phyloP scores from a whole-genome alignment of 228 moss, liverwort and hornwort genomes.

The Sphagnum fallax region DNA sequence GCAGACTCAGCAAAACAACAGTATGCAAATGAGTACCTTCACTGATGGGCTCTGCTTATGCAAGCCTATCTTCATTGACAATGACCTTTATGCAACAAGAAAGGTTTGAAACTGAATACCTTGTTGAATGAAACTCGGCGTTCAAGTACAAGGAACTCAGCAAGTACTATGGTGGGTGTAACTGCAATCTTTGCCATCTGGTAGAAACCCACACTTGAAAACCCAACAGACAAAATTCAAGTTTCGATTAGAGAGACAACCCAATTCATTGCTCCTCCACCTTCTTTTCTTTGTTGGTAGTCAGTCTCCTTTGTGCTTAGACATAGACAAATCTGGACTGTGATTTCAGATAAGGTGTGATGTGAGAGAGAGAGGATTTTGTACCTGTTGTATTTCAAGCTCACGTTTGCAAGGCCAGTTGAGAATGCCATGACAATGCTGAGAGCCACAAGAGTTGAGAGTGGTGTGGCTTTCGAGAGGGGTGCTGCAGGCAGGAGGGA shows the following conservation, averaged over 20 bases:
- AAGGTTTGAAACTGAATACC: not conserved
- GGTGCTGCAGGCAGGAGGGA: constrained; percentile 10
- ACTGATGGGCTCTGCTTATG: no score
- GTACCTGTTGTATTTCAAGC: constrained; percentile 11
- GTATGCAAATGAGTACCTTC: no score
- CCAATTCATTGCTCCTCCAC: not conserved
- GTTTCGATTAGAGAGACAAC: not conserved
- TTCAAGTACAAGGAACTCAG: constrained; percentile 4
- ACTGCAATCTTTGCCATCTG: constrained; percentile 12
- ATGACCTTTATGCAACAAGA: no score
- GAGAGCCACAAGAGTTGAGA: constrained; percentile 4
- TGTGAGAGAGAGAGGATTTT: not conserved
- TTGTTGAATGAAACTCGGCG: constrained; percentile 1
- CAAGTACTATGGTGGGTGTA: constrained; percentile 6
- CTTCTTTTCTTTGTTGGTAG: not conserved
- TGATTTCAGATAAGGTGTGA: no score
- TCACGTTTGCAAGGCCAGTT: constrained; percentile 8
- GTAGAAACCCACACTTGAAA: constrained; percentile 7
- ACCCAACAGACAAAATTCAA: not conserved
- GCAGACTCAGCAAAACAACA: no score
- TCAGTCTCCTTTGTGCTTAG: not conserved
- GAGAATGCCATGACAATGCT: constrained; percentile 12
- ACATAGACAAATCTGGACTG: not conserved
- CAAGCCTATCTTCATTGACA: no score
- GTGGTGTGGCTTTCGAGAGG: constrained; percentile 1